Conservation (phyloP, 2,329 filamentous ascomycete species). For the Fusarium xyrophilum region DNA sequence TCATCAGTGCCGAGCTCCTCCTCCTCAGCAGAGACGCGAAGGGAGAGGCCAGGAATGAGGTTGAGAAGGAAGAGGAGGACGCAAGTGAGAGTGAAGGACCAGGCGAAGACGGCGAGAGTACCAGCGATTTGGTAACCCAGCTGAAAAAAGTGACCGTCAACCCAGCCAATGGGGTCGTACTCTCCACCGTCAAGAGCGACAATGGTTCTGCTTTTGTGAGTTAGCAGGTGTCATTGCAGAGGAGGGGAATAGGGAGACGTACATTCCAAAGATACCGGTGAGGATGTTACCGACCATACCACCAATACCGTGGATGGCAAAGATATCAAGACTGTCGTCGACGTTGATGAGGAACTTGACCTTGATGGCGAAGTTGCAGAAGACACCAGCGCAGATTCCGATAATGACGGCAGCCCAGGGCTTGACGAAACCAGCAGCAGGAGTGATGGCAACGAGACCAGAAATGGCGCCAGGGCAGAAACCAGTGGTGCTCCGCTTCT, state of each 20-base stretch:
- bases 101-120: slow-evolving; percentile 68
- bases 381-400: slow-evolving; percentile 65
- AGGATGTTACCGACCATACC: slow-evolving; percentile 81
- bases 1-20: slow-evolving; percentile 76
- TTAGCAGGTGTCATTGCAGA: slow-evolving; percentile 23
- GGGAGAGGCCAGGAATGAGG: slow-evolving; percentile 72
- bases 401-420: slow-evolving; percentile 66
- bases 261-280: slow-evolving; percentile 79
- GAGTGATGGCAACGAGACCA: slow-evolving; percentile 86
- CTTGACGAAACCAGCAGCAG: slow-evolving; percentile 81
- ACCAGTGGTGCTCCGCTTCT: slow-evolving; percentile 91
- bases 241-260: slow-evolving; percentile 41
- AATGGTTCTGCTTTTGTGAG: slow-evolving; percentile 65
- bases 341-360: slow-evolving; percentile 76
- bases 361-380: slow-evolving; percentile 88
- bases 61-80: slow-evolving; percentile 75
- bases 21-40: slow-evolving; percentile 70
- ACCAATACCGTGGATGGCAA: slow-evolving; percentile 86
- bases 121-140: slow-evolving; percentile 75
- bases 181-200: slow-evolving; percentile 74
- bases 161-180: slow-evolving; percentile 68
- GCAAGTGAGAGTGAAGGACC: slow-evolving; percentile 72
- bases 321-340: slow-evolving; percentile 89
- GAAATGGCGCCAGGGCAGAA: slow-evolving; percentile 92
- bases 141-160: slow-evolving; percentile 74